phyloP scores from a whole-genome alignment of 2,329 filamentous ascomycete species.

The Neofusicoccum sp. region DNA sequence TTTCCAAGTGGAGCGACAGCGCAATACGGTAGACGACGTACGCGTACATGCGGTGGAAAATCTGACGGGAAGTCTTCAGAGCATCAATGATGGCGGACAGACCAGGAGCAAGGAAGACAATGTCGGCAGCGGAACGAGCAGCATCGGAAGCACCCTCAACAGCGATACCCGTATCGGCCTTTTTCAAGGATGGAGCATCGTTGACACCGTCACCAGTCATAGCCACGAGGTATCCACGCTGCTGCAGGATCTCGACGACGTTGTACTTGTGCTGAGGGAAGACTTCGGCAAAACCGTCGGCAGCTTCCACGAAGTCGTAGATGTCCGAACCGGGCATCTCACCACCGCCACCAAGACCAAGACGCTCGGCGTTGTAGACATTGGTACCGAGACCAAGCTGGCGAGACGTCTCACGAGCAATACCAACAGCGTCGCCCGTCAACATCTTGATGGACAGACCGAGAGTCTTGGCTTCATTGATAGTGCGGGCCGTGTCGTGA shows the following conservation, averaged over 20 bases:
- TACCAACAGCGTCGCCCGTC: slow-evolving; percentile 91
- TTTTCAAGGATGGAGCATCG: slow-evolving; percentile 88
- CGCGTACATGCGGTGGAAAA: slow-evolving; percentile 96
- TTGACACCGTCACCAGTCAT: slow-evolving; percentile 98
- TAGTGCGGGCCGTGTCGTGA: slow-evolving; percentile 85
- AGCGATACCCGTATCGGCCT: slow-evolving; percentile 94
- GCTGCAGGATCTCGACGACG: slow-evolving; percentile 88
- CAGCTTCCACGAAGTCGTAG: slow-evolving; percentile 93
- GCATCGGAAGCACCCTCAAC: slow-evolving; percentile 90
- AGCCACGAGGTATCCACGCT: slow-evolving; percentile 88
- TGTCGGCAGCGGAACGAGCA: slow-evolving; percentile 86
- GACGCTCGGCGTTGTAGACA: slow-evolving; percentile 89
- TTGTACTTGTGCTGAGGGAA: slow-evolving; percentile 96
- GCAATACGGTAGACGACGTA: slow-evolving; percentile 96
- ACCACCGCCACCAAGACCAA: slow-evolving; percentile 84
- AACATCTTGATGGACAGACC: slow-evolving; percentile 95
- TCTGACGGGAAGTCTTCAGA: slow-evolving; percentile 88
- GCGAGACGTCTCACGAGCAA: slow-evolving; percentile 86
- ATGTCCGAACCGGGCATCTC: slow-evolving; percentile 93
- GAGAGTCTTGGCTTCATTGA: slow-evolving; percentile 83
- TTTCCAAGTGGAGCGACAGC: slow-evolving; percentile 84
- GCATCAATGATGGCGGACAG: slow-evolving; percentile 90
- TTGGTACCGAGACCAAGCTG: slow-evolving; percentile 90
- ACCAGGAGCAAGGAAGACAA: slow-evolving; percentile 88
- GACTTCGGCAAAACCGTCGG: slow-evolving; percentile 91